phyloP scores from a whole-genome alignment of 129 eudicot species.

The Artemisia annua region DNA sequence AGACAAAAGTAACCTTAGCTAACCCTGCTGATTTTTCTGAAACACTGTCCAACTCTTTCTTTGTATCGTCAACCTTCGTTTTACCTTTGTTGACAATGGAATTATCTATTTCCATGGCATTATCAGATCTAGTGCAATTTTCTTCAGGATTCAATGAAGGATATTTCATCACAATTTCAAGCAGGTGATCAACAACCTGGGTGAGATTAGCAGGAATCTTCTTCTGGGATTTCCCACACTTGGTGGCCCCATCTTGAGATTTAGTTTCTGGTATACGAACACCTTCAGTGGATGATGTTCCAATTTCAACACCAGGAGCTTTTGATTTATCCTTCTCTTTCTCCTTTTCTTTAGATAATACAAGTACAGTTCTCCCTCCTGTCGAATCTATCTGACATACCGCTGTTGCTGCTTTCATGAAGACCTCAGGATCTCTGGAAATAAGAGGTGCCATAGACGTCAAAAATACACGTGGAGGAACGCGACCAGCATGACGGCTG shows the following conservation, averaged over 20 bases:
- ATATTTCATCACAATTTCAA: slow-evolving; percentile 68
- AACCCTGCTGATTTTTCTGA: slow-evolving; percentile 79
- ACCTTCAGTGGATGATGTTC: slow-evolving; percentile 42
- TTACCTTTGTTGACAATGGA: slow-evolving; percentile 77
- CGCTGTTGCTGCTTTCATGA: slow-evolving; percentile 79
- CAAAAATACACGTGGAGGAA: slow-evolving; percentile 73
- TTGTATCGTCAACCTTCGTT: slow-evolving; percentile 76
- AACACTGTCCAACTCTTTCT: slow-evolving; percentile 43
- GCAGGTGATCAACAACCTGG: slow-evolving; percentile 92
- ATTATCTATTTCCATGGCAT: slow-evolving; percentile 83
- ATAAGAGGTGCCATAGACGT: slow-evolving; percentile 94
- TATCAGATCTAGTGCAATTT: slow-evolving; percentile 34
- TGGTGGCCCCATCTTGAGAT: slow-evolving; percentile 60
- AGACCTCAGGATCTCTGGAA: slow-evolving; percentile 85
- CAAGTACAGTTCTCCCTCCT: slow-evolving; percentile 74
- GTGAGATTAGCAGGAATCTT: slow-evolving; percentile 83
- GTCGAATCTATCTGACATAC: slow-evolving; percentile 90
- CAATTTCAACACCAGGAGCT: slow-evolving; percentile 60
- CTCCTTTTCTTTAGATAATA: slow-evolving; percentile 68
- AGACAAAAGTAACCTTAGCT: slow-evolving; percentile 83
- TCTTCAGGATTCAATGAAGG: slow-evolving; percentile 47
- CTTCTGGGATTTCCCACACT: slow-evolving; percentile 76
- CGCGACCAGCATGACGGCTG: slow-evolving; percentile 76
- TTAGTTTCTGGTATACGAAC: slow-evolving; percentile 57
- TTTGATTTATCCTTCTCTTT: slow-evolving; percentile 67